Evolutionary conservation across 1,139 yeast species (phyloP), one percentile per base, ranked within the genome.

Genomic region (Arxiozyma heterogenica): DNA sequence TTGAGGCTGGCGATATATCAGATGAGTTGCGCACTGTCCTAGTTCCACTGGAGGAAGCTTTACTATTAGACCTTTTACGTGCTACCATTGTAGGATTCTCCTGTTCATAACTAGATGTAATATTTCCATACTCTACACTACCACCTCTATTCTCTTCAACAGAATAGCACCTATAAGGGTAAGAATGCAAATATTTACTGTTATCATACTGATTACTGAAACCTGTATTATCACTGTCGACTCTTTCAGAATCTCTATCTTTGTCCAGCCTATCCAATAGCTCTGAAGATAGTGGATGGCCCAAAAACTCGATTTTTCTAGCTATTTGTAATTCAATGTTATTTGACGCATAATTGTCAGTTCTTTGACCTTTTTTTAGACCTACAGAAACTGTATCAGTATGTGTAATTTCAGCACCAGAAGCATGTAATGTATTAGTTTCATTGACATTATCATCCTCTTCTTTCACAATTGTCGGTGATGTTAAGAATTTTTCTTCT

Each of bases 1-100:
- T 83, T 3, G 93, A 86, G 0, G 88, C 79, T 8, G 83, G 80
- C 0, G 88, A 68, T 22, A 68, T 66, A 46, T 65, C 66, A 39
- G 81, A 61, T 11, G 67, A 61, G 53, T 64, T 65, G 41, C 63
- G 61, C 41, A 47, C 59, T 57, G 50, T 61, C 60, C 53, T 30
- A 8, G 46, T 64, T 2, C 61, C 62, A 60, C 71, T 66, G 7
- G 70, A 65, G 8, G 70, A 65, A 1, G 68, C 59, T 42, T 63
- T 59, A 52, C 71, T 65, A 46, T 60, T 61, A 1, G 70, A 64
- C 39, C 67, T 57, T 45, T 58, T 59, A 20, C 67, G 55, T 22
- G 58, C 54, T 22, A 54, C 51, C 34, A 53, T 23, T 2, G 15
- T 22, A 1, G 39, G 20, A 21, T 21, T 38, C 9, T 44, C 30